Conservation (phyloP, 805 yeast species). For the Metschnikowia proteae region DNA sequence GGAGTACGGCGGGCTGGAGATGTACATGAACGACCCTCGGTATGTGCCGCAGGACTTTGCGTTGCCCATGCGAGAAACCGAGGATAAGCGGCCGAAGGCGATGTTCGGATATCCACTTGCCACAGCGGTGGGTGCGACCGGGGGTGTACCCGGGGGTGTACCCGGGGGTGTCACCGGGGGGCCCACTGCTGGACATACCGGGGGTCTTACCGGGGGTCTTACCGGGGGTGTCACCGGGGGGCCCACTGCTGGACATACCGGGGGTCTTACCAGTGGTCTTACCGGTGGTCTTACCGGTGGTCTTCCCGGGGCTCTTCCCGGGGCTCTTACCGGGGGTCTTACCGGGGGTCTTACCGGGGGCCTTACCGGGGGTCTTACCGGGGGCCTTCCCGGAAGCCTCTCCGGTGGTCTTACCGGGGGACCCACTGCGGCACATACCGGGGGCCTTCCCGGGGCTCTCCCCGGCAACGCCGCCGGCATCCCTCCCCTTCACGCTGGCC, state of each 20-base stretch:
- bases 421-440: too few species aligned
- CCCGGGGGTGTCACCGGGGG: not conserved
- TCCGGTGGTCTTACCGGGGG: too few species aligned
- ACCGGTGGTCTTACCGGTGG: too few species aligned
- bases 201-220: not conserved
- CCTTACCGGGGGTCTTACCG: too few species aligned
- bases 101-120: conserved; percentile 11
- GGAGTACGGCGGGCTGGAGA: conserved; percentile 5
- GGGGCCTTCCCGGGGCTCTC: too few species aligned
- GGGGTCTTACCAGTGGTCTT: too few species aligned
- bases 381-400: too few species aligned
- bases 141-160: not conserved
- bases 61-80: conserved; percentile 13
- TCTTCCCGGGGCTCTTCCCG: too few species aligned
- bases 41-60: conserved; percentile 15
- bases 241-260: too few species aligned
- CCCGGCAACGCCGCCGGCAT: too few species aligned
- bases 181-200: not conserved
- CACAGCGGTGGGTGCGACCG: not conserved
- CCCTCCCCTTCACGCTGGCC: too few species aligned
- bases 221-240: not conserved
- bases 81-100: conserved; percentile 15
- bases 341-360: not conserved
- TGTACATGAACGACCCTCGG: conserved; percentile 14
- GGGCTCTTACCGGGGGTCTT: not conserved